Evolutionary conservation across 331 rosid species (phyloP).

Genomic region (Malus hybrid): DNA sequence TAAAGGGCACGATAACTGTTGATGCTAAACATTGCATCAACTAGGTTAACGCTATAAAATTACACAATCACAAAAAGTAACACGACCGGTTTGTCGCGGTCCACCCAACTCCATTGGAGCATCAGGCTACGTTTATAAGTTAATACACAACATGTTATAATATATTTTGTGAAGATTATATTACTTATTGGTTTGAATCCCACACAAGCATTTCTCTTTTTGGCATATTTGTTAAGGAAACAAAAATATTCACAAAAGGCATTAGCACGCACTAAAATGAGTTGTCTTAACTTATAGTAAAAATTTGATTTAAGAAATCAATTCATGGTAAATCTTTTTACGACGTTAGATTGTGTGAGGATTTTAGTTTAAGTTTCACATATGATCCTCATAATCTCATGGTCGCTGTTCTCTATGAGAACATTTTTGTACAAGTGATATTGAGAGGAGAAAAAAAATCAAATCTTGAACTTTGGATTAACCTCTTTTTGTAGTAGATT

Average conservation of each 20-base stretch:
- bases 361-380: background rate
- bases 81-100: background rate
- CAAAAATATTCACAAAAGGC: background rate
- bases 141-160: background rate
- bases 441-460: background rate
- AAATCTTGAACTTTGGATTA: background rate
- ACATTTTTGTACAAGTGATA: background rate
- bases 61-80: background rate
- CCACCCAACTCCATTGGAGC: background rate
- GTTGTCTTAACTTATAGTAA: no score
- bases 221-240: background rate
- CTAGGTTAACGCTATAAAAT: no score
- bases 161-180: background rate
- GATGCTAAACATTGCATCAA: background rate
- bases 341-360: no score
- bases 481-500: no score
- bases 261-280: no score
- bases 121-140: no score
- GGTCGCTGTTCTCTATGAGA: background rate
- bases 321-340: no score
- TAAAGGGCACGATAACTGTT: background rate
- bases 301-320: no score
- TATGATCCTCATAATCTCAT: background rate
- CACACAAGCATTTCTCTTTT: background rate
- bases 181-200: background rate